Base-by-base conservation (phyloP, 192 early-diverging fungal species). In the Podila verticillata region DNA sequence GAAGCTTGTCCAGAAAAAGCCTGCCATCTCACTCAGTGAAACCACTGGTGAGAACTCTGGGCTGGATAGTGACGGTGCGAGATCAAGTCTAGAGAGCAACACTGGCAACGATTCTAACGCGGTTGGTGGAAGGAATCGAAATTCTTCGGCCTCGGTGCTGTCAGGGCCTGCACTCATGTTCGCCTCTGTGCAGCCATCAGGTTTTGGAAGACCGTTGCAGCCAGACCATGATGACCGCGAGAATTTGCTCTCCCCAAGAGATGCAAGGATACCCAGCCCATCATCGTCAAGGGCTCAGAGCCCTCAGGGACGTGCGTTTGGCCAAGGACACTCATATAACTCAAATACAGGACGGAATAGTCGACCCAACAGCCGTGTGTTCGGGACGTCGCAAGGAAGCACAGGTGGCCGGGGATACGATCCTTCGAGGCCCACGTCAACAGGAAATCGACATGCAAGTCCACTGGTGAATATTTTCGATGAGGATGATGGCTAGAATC, bases 161-260 rank as follows among this genome's bases (percentile, higher is more conserved):
- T 51, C 69, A 32, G 77, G 77, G n/a, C 77, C 77, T 15, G 77
- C 77, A 32, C 47, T 80, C 32, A 80, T 80, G 77, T 80, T 80
- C 71, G 75, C 75, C 12, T 80, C 77, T 28, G 65, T 72, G 44
- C 77, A 70, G 31, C 68, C 74, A 0, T 61, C 58, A 22, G n/a
- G 39, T 44, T 73, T 63, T 34, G 30, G 48, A 6, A 32, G 66
- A 5, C 61, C 74, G 24, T 35, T 57, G 32, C 49, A 56, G 19
- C 56, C 56, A 2, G 77, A 65, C 7, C 22, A 62, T 20, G 44
- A 48, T 7, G 62, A 68, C 15, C 70, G 70, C 32, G 77, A 72
- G 3, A 35, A 60, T 28, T 24, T 80, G 28, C 57, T 80, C 2
- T 68, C 77, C 7, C 47, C 48, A 5, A 39, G 29, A 6, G 56